These are phyloP conservation scores for Camellia japonica DNA, from an alignment of 148 eudicot species.

Conservation along the genomic window DNA sequence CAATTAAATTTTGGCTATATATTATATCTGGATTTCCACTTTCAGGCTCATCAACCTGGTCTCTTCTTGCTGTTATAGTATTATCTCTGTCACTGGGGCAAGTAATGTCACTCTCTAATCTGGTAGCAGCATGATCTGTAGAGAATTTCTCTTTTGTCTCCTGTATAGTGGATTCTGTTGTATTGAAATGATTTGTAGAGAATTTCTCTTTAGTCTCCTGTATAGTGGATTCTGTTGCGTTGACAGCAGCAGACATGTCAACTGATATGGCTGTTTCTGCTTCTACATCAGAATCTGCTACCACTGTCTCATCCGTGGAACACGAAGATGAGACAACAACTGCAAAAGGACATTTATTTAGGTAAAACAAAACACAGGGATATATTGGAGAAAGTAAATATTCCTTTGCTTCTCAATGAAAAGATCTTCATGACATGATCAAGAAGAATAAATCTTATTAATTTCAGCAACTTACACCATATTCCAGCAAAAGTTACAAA, in stretches of 20 bases:
- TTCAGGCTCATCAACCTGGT: slow-evolving; percentile 48
- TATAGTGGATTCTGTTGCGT: slow-evolving; percentile 20
- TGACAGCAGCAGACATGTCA: slow-evolving; percentile 27
- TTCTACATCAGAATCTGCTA: slow-evolving; percentile 94
- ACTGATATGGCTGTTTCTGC: slow-evolving; percentile 69
- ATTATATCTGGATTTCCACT: slow-evolving; percentile 58
- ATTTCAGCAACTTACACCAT: not conserved
- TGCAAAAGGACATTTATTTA: slow-evolving; percentile 35
- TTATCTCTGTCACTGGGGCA: slow-evolving; percentile 30
- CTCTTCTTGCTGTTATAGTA: slow-evolving; percentile 25
- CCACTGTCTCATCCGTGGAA: slow-evolving; percentile 96
- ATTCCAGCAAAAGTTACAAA: not conserved
- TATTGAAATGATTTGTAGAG: slow-evolving; percentile 1
- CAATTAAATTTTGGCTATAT: slow-evolving; percentile 73
- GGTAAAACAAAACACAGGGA: not conserved
- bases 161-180: slow-evolving; percentile 19
- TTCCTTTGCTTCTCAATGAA: not conserved
- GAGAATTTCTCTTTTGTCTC: slow-evolving; percentile 22
- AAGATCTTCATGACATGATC: not conserved
- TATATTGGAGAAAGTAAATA: not conserved
- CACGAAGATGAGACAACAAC: slow-evolving; percentile 82
- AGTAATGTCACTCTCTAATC: slow-evolving; percentile 17
- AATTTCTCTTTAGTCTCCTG: slow-evolving; percentile 23
- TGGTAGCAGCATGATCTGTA: slow-evolving; percentile 22
- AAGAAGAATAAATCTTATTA: not conserved